These are phyloP conservation scores for Lachancea fermentati DNA, from an alignment of 805 yeast species.

Conservation along the genomic window DNA sequence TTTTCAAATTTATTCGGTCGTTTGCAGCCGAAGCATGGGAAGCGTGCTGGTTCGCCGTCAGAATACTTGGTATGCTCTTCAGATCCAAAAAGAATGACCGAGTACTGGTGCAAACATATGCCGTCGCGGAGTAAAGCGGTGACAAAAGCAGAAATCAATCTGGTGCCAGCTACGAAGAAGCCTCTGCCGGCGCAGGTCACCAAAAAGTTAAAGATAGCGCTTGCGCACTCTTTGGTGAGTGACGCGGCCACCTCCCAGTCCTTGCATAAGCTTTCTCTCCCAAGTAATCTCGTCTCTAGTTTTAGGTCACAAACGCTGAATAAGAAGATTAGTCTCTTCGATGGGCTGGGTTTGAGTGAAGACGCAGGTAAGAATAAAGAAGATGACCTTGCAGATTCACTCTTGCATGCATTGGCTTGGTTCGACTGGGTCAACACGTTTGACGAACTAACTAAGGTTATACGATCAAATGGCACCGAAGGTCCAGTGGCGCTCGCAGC, in stretches of 20 bases:
- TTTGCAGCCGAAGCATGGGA: not conserved
- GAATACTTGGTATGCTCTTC: conserved; percentile 18
- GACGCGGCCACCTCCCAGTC: not conserved
- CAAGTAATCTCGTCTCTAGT: not conserved
- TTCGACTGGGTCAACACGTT: conserved; percentile 34
- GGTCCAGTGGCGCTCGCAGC: not conserved
- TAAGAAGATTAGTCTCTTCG: conserved; percentile 38
- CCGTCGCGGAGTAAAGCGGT: not conserved
- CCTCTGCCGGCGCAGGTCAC: conserved; percentile 6
- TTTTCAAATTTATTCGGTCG: conserved; percentile 14
- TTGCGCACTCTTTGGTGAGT: conserved; percentile 3
- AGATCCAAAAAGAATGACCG: conserved; percentile 28
- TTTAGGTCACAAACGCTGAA: not conserved
- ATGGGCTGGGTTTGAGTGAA: conserved; percentile 71
- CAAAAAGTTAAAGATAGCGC: conserved; percentile 8
- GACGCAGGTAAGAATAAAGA: conserved; percentile 41
- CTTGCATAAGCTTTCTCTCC: not conserved
- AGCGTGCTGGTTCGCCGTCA: not conserved
- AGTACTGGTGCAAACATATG: conserved; percentile 20
- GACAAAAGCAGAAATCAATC: not conserved
- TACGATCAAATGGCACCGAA: not conserved
- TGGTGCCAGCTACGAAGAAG: conserved; percentile 1
- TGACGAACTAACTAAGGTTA: conserved; percentile 3
- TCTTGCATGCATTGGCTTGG: conserved; percentile 56
- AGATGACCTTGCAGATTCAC: conserved; percentile 62